phyloP scores from a whole-genome alignment of 768 basidiomycete genomes.

The Trametes villosa region DNA sequence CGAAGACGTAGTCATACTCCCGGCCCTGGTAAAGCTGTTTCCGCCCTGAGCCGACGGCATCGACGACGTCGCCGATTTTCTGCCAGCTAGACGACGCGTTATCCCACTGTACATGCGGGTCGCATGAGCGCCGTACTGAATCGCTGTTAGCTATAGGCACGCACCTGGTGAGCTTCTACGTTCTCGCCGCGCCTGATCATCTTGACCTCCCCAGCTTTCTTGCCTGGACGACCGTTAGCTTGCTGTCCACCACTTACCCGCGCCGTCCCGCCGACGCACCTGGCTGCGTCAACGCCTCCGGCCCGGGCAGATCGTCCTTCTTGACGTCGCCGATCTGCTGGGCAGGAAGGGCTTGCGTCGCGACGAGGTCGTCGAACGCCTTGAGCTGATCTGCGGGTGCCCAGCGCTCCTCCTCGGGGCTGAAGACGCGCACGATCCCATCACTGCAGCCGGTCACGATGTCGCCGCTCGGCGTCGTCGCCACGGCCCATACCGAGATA shows the following conservation, averaged over 20 bases:
- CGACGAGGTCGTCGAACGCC: constrained; percentile 74
- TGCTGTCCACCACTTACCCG: background rate
- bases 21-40: constrained; percentile 92
- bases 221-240: constrained; percentile 53
- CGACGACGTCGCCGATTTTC: constrained; percentile 95
- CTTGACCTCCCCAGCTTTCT: constrained; percentile 90
- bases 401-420: constrained; percentile 71
- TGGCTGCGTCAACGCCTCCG: constrained; percentile 75
- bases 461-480: constrained; percentile 86
- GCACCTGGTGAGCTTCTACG: constrained; percentile 91
- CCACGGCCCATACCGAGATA: constrained; percentile 96
- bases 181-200: constrained; percentile 82
- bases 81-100: constrained; percentile 71
- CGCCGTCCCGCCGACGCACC: constrained; percentile 50
- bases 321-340: constrained; percentile 94
- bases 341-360: constrained; percentile 77
- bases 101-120: constrained; percentile 70
- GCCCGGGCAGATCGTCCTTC: constrained; percentile 85
- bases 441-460: constrained; percentile 94
- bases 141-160: constrained; percentile 12
- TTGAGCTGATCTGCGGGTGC: constrained; percentile 66
- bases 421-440: constrained; percentile 86
- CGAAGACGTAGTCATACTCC: constrained; percentile 99
- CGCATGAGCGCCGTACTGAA: background rate
- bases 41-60: constrained; percentile 87